phyloP scores from a whole-genome alignment of 1,139 yeast species.

The Zygosaccharomyces sapae region DNA sequence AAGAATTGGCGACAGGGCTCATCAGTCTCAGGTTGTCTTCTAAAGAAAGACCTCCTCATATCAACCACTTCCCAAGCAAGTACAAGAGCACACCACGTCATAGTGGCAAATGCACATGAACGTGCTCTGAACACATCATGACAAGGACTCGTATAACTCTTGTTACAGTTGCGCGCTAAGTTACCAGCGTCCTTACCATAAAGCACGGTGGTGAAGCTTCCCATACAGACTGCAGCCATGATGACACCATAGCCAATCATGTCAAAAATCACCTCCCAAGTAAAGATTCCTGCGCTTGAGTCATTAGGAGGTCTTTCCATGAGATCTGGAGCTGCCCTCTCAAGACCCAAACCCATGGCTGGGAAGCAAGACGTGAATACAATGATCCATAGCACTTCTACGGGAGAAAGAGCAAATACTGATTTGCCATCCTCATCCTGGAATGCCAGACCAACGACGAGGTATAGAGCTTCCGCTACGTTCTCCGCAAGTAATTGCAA shows the following conservation, averaged over 20 bases:
- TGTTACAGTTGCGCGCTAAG: slow-evolving; percentile 65
- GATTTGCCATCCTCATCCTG: slow-evolving; percentile 71
- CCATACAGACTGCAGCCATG: slow-evolving; percentile 72
- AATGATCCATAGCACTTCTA: slow-evolving; percentile 97
- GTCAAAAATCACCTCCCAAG: slow-evolving; percentile 62
- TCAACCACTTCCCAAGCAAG: slow-evolving; percentile 91
- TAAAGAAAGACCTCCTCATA: slow-evolving; percentile 66
- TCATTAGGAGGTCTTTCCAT: slow-evolving; percentile 94
- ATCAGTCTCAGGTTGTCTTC: slow-evolving; percentile 67
- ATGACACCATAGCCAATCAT: slow-evolving; percentile 70
- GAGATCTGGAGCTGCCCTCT: slow-evolving; percentile 91
- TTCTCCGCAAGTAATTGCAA: slow-evolving; percentile 94
- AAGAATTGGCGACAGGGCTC: slow-evolving; percentile 56
- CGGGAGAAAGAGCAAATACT: slow-evolving; percentile 81
- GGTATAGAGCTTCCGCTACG: slow-evolving; percentile 80
- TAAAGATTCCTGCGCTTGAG: slow-evolving; percentile 77
- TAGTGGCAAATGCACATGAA: slow-evolving; percentile 73
- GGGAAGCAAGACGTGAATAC: slow-evolving; percentile 99
- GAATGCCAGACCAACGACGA: slow-evolving; percentile 69
- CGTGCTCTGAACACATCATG: slow-evolving; percentile 70
- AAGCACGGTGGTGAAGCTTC: slow-evolving; percentile 60
- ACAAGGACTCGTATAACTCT: slow-evolving; percentile 46
- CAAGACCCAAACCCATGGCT: slow-evolving; percentile 95
- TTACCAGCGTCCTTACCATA: slow-evolving; percentile 65
- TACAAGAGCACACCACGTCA: slow-evolving; percentile 87